A percentile compares a stretch with the other conserved stretches of the same genome.
These are phyloP conservation scores for Persicaria tinctoria DNA, from an alignment of 148 eudicot genomes.

Conservation along the genomic window DNA sequence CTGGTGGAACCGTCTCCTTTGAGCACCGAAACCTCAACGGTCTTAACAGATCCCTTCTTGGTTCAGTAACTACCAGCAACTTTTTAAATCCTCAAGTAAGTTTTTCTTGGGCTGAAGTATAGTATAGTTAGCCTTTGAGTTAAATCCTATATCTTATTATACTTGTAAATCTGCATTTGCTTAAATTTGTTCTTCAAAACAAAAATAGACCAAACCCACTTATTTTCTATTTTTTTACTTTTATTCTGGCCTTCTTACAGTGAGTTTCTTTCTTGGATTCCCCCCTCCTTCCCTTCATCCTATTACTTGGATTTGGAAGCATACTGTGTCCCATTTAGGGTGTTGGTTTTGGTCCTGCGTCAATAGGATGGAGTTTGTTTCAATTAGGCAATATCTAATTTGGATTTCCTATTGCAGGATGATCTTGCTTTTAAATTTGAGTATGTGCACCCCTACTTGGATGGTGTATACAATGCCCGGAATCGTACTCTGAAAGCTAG, in stretches of 20 bases:
- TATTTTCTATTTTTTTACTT: not conserved
- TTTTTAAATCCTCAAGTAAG: slow-evolving; percentile 90
- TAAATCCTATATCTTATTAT: not conserved
- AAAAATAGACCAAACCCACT: not conserved
- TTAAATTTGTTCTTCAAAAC: not conserved
- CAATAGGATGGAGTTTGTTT: not conserved
- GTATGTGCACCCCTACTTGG: slow-evolving; percentile 91
- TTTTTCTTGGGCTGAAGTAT: not conserved
- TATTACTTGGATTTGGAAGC: not conserved
- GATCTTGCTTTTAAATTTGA: slow-evolving; percentile 91
- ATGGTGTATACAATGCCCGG: slow-evolving; percentile 67
- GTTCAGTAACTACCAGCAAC: slow-evolving; percentile 91
- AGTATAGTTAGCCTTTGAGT: not conserved
- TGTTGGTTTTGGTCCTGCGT: not conserved
- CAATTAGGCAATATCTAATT: slow-evolving; percentile 8
- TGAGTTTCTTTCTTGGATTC: not conserved
- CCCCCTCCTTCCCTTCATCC: not conserved
- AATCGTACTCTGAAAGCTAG: slow-evolving; percentile 72
- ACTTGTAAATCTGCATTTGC: not conserved
- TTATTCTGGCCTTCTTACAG: not conserved
- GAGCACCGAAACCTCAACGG: slow-evolving; percentile 91
- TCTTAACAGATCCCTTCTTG: slow-evolving; percentile 80
- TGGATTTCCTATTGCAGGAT: slow-evolving; percentile 42
- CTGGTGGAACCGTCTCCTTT: slow-evolving; percentile 90
- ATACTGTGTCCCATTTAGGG: not conserved